phyloP scores from a whole-genome alignment of 768 basidiomycete species.

The Lactarius hatsudake region DNA sequence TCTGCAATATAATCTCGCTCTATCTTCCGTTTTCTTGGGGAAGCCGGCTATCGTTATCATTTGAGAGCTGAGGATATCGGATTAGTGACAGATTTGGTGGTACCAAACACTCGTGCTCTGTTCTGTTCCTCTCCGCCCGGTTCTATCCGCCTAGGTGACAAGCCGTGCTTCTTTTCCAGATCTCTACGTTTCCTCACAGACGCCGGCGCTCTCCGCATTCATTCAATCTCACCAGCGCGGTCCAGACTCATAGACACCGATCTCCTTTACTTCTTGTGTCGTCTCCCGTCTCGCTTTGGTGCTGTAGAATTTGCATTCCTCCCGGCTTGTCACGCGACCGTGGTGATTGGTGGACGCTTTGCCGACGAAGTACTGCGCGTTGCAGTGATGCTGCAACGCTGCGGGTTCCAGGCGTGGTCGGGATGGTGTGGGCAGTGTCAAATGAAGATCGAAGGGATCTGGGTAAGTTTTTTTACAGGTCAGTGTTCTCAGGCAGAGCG shows the following conservation, averaged over 20 bases:
- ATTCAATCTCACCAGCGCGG: neutral
- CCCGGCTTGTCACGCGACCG: neutral
- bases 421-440: neutral
- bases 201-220: neutral
- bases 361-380: neutral
- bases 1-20: neutral
- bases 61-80: neutral
- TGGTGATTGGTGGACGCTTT: neutral
- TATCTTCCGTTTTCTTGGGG: neutral
- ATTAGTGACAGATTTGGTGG: neutral
- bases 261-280: neutral
- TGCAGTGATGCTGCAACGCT: neutral
- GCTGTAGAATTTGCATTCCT: neutral
- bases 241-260: neutral
- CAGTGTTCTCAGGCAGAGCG: neutral
- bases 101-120: neutral
- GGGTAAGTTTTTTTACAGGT: neutral
- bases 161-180: neutral
- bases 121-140: neutral
- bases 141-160: neutral
- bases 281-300: neutral
- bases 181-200: neutral
- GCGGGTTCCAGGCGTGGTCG: neutral
- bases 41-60: neutral
- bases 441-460: neutral